phyloP scores from a whole-genome alignment of 2,329 filamentous ascomycete genomes.

The Sclerotinia spermophila region DNA sequence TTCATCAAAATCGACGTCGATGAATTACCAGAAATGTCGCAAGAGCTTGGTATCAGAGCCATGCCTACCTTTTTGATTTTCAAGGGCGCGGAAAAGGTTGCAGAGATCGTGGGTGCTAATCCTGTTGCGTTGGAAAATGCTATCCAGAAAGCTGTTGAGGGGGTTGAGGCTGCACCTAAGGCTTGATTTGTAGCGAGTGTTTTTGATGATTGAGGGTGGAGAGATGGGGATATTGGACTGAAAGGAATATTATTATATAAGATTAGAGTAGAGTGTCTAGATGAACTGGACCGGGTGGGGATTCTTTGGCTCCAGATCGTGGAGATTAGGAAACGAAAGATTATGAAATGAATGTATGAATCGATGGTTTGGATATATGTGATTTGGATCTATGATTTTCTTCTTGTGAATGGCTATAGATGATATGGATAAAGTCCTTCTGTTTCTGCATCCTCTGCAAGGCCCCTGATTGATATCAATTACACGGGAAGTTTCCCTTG shows the following conservation, averaged over 20 bases:
- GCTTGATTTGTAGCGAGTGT: not conserved
- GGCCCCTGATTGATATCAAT: not conserved
- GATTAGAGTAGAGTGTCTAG: not conserved
- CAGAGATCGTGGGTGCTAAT: conserved; percentile 77
- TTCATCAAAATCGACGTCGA: conserved; percentile 95
- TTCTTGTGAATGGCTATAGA: not conserved
- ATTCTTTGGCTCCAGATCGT: not conserved
- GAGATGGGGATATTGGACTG: not conserved
- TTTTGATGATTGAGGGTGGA: not conserved
- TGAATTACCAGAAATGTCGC: conserved; percentile 68
- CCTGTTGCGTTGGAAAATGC: conserved; percentile 58
- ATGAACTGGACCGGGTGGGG: not conserved
- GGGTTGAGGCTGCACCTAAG: not conserved
- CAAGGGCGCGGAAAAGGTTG: conserved; percentile 70
- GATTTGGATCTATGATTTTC: not conserved
- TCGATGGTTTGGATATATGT: not conserved
- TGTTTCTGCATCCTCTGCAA: too few species aligned
- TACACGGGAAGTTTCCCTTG: not conserved
- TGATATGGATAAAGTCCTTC: not conserved
- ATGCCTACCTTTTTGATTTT: conserved; percentile 92
- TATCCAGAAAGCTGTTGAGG: conserved; percentile 23
- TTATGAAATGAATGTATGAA: not conserved
- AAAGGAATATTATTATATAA: not conserved
- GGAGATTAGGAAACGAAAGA: not conserved
- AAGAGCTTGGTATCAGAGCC: conserved; percentile 76